A percentile compares a stretch with the other conserved stretches of the same genome.
phyloP scores from a whole-genome alignment of 768 basidiomycete species.

The Lactarius psammicola region DNA sequence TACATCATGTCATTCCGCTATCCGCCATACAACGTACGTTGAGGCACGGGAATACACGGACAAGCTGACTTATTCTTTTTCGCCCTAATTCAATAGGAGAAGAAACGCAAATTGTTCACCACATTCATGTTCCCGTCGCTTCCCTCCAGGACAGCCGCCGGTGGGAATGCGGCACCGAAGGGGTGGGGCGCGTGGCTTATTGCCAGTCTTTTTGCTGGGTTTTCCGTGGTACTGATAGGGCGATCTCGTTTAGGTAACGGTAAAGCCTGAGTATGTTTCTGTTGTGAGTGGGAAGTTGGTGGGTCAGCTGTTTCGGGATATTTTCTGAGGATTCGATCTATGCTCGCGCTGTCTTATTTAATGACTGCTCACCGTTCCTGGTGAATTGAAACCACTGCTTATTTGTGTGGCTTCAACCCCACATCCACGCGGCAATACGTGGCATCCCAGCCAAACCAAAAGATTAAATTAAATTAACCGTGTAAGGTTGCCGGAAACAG shows the following conservation, averaged over 20 bases:
- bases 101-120: constrained; percentile 33
- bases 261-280: not conserved
- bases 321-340: not conserved
- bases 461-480: too few relatives aligned
- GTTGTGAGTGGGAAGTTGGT: not conserved
- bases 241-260: constrained; percentile 1
- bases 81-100: constrained; percentile 22
- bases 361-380: not conserved
- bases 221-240: constrained; percentile 1
- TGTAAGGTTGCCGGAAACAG: too few relatives aligned
- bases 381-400: not conserved
- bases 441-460: too few relatives aligned
- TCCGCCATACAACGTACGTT: constrained; percentile 41
- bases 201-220: constrained; percentile 42
- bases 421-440: too few relatives aligned
- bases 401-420: too few relatives aligned
- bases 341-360: not conserved
- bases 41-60: not conserved
- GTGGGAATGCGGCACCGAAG: constrained; percentile 17
- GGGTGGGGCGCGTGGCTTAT: constrained; percentile 37
- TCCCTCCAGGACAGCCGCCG: constrained; percentile 43
- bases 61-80: constrained; percentile 3
- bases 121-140: constrained; percentile 36
- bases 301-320: not conserved
- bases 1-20: constrained; percentile 36